These are phyloP conservation scores for Ophiostoma novo-ulmi DNA, from an alignment of 2,329 filamentous ascomycete genomes.

Conservation along the genomic window DNA sequence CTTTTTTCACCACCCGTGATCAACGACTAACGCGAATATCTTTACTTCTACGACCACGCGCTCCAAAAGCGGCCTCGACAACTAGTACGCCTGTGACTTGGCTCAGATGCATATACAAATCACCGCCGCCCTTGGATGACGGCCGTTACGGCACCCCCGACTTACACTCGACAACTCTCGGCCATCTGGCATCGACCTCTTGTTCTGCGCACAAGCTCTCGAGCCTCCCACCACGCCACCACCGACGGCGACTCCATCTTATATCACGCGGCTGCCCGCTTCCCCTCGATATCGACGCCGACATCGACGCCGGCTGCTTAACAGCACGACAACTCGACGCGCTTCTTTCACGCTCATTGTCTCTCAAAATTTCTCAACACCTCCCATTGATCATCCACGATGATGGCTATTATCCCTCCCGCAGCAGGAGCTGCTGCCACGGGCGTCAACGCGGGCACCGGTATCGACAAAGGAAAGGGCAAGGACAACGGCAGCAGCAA, in stretches of 20 bases:
- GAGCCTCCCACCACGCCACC: not conserved
- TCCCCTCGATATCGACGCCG: not conserved
- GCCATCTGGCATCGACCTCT: slow-evolving; percentile 11
- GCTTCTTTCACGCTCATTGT: not conserved
- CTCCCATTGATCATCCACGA: not conserved
- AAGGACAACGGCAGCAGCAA: slow-evolving; percentile 16
- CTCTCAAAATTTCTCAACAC: not conserved
- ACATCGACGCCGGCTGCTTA: not conserved
- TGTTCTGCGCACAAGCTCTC: not conserved
- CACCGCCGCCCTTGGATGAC: slow-evolving; percentile 25
- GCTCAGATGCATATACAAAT: slow-evolving; percentile 25
- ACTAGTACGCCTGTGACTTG: slow-evolving; percentile 2
- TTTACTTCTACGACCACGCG: not conserved
- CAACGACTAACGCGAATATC: not conserved
- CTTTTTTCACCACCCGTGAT: not conserved
- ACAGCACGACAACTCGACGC: not conserved
- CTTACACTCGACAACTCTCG: not conserved
- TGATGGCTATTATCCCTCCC: slow-evolving; percentile 26
- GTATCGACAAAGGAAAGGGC: slow-evolving; percentile 15
- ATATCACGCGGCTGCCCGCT: not conserved
- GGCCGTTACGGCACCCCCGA: slow-evolving; percentile 24
- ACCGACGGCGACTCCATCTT: not conserved
- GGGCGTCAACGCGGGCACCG: not conserved
- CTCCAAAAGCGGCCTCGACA: slow-evolving; percentile 7
- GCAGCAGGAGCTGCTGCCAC: slow-evolving; percentile 12